phyloP scores from a whole-genome alignment of 805 yeast genomes.

The Schizosaccharomyces octosporus region DNA sequence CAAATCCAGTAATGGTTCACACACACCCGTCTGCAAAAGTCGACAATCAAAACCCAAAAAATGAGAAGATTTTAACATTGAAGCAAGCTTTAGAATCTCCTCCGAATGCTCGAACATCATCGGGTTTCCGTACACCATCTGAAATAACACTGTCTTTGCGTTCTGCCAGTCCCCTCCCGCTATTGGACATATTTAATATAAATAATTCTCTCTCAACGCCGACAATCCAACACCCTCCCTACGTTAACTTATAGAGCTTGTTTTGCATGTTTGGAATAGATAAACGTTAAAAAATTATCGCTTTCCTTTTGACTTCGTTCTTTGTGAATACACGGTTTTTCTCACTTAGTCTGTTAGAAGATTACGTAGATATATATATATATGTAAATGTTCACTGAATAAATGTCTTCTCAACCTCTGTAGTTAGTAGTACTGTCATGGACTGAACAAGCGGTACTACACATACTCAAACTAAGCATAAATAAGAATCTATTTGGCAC shows the following conservation, averaged over 20 bases:
- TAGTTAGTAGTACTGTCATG: too few species aligned
- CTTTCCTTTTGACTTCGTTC: not conserved
- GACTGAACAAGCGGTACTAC: too few species aligned
- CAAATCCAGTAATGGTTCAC: not conserved
- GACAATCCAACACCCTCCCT: not conserved
- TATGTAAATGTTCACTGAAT: too few species aligned
- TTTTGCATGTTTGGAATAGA: not conserved
- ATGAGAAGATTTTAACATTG: not conserved
- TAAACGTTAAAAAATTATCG: not conserved
- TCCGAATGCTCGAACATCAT: not conserved
- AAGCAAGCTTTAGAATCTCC: not conserved
- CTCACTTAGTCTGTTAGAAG: too few species aligned
- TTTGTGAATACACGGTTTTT: not conserved
- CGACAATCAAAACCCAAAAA: not conserved
- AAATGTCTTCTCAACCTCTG: too few species aligned
- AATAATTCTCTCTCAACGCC: not conserved
- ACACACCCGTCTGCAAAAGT: not conserved
- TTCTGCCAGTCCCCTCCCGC: not conserved
- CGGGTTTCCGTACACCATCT: not conserved
- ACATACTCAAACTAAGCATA: too few species aligned
- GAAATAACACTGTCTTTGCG: not conserved
- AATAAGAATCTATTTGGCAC: too few species aligned
- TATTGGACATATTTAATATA: not conserved
- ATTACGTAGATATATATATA: too few species aligned
- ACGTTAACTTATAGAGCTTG: not conserved